phyloP scores from a whole-genome alignment of 169 alveolate genomes.

The Babesia microti region DNA sequence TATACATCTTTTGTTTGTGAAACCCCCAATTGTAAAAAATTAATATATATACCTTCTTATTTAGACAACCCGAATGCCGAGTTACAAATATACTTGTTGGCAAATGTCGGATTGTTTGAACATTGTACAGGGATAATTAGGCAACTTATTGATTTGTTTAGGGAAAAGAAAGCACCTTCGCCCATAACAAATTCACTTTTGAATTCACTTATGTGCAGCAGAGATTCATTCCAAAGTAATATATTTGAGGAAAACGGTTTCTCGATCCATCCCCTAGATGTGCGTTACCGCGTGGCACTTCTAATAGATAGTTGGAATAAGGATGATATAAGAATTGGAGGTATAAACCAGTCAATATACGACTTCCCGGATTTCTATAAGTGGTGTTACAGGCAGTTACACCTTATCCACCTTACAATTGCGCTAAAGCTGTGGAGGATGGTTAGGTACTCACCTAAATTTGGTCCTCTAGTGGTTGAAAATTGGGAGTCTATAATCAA shows the following conservation, averaged over 20 bases:
- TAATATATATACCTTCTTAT: no score
- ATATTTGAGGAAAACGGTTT: conserved; percentile 8
- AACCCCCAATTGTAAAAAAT: no score
- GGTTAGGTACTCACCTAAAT: conserved; percentile 13
- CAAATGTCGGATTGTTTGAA: conserved; percentile 36
- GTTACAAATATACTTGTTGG: conserved; percentile 16
- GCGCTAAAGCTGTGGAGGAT: conserved; percentile 36
- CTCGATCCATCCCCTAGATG: conserved; percentile 35
- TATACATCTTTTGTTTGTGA: no score
- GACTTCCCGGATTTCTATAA: conserved; percentile 19
- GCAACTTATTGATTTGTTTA: conserved; percentile 15
- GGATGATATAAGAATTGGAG: conserved; percentile 12
- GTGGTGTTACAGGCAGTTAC: conserved; percentile 26
- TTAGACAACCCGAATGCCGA: no score
- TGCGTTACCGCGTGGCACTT: conserved; percentile 27
- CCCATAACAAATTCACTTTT: conserved; percentile 6
- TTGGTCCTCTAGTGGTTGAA: no score
- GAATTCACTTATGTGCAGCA: conserved; percentile 16
- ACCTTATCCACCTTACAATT: conserved; percentile 12
- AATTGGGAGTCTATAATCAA: no score
- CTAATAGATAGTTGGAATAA: conserved; percentile 30
- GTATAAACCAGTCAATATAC: conserved; percentile 9
- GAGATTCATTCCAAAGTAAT: conserved; percentile 21
- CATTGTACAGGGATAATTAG: conserved; percentile 16
- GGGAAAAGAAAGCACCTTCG: neutral